Conservation (phyloP, 257 asterid genomes). For the Solanum pinnatisectum region DNA sequence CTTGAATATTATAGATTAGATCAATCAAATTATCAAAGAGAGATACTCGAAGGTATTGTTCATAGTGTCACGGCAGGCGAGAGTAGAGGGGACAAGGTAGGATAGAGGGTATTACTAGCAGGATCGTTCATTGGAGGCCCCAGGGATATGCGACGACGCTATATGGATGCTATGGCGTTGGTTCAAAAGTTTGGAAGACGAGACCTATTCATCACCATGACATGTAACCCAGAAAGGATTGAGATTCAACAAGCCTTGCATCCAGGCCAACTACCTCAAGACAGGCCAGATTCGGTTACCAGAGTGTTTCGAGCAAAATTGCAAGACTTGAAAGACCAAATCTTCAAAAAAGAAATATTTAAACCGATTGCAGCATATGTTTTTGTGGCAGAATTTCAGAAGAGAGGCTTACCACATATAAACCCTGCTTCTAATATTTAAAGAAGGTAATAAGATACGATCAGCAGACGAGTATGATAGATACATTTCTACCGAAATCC, state of each 20-base stretch:
- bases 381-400: neutral
- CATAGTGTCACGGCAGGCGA: neutral
- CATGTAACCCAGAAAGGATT: neutral
- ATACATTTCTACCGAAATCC: neutral
- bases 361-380: neutral
- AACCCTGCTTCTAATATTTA: neutral
- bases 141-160: neutral
- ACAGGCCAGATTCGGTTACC: neutral
- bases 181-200: neutral
- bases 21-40: neutral
- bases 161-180: neutral
- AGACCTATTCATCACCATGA: neutral
- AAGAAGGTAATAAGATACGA: neutral
- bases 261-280: neutral
- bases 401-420: neutral
- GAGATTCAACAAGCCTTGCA: neutral
- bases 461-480: neutral
- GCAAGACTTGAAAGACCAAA: neutral
- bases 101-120: neutral
- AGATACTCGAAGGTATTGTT: neutral
- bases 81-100: neutral
- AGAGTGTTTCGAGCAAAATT: neutral
- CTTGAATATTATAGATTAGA: neutral
- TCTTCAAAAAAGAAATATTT: neutral
- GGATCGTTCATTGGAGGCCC: neutral